Evolutionary conservation across 345 rosid genomes (phyloP).

Genomic region (Tarenaya hassleriana): DNA sequence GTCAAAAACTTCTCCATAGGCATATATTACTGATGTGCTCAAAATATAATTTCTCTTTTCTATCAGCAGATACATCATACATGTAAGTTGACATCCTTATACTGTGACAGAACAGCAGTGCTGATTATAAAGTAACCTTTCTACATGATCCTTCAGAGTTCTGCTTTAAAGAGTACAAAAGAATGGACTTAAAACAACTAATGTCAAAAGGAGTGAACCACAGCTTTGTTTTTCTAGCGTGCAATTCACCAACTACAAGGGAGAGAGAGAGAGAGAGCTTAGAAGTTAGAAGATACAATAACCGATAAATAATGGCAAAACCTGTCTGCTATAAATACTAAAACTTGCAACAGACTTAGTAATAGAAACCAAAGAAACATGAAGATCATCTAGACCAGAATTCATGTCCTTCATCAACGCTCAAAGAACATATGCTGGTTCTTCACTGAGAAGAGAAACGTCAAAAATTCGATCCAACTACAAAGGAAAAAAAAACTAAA

Average conservation of each 20-base stretch:
- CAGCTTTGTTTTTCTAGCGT: not conserved
- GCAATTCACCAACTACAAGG: not conserved
- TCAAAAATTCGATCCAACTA: not conserved
- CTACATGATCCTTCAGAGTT: not conserved
- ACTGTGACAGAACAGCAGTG: too few relatives aligned
- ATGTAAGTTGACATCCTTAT: too few relatives aligned
- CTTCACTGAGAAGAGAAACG: not conserved
- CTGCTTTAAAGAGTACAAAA: not conserved
- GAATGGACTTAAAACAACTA: slow-evolving; percentile 2
- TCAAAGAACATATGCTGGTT: slow-evolving; percentile 1
- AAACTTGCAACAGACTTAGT: not conserved
- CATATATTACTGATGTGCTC: too few relatives aligned
- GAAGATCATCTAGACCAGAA: slow-evolving; percentile 1
- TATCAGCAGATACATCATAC: too few relatives aligned
- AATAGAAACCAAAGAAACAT: not conserved
- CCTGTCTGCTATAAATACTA: not conserved
- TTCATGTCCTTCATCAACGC: not conserved
- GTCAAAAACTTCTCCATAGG: too few relatives aligned
- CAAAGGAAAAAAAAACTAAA: not conserved
- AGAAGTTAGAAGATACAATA: not conserved
- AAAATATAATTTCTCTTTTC: too few relatives aligned
- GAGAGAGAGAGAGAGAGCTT: too few relatives aligned
- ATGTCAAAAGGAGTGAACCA: slow-evolving; percentile 1
- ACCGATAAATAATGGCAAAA: not conserved
- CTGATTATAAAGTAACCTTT: too few relatives aligned